phyloP scores from a whole-genome alignment of 345 rosid species.

The Pistacia atlantica region DNA sequence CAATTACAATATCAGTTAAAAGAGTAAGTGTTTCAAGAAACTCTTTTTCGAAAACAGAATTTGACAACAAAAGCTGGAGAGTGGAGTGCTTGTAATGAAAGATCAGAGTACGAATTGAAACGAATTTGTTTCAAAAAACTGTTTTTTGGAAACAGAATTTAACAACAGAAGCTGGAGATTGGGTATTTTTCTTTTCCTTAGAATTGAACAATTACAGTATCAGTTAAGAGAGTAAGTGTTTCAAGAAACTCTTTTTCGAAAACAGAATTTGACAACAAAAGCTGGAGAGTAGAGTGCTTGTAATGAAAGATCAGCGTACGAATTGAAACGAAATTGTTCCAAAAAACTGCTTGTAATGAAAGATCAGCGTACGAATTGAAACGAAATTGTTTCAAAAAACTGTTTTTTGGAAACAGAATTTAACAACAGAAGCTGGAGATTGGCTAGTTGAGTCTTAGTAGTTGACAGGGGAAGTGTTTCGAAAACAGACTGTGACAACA shows the following conservation, averaged over 20 bases:
- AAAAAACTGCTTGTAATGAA: no score
- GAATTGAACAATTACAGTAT: no score
- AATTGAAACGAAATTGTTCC: no score
- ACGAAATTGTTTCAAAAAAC: background rate
- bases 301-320: no score
- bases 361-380: no score
- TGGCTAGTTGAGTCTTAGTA: background rate
- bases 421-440: background rate
- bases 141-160: background rate
- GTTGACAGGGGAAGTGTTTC: background rate
- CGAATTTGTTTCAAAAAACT: background rate
- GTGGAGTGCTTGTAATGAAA: background rate
- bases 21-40: background rate
- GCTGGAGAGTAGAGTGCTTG: background rate
- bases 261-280: conserved; percentile 1
- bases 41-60: conserved; percentile 4
- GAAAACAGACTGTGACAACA: background rate
- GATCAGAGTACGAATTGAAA: no score
- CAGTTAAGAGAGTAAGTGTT: background rate
- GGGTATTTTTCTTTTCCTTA: no score
- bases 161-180: background rate
- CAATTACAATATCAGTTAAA: no score
- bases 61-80: background rate
- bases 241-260: background rate
- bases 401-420: background rate